phyloP scores from a whole-genome alignment of 1,284 basidiomycete genomes.

The Ustilago bromivora region DNA sequence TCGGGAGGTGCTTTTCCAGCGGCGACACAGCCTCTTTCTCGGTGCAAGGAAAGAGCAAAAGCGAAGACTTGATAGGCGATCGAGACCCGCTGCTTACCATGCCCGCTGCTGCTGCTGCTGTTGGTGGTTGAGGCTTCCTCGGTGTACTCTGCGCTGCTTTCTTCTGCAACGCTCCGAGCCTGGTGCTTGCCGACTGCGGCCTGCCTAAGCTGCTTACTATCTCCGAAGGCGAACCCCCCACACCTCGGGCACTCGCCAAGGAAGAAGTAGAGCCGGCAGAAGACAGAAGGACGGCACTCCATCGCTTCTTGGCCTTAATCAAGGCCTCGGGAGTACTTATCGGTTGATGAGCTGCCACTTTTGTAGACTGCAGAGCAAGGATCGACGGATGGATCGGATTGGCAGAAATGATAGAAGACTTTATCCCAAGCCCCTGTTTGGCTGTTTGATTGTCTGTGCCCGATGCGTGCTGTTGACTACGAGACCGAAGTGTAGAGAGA shows the following conservation, averaged over 20 bases:
- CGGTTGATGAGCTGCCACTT: slow-evolving; percentile 20
- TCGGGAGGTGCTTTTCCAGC: neutral
- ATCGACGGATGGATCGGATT: slow-evolving; percentile 42
- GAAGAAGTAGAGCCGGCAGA: slow-evolving; percentile 19
- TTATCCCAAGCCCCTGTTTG: slow-evolving; percentile 36
- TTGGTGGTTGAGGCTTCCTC: neutral
- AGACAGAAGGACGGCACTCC: slow-evolving; percentile 32
- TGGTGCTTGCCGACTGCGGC: slow-evolving; percentile 12
- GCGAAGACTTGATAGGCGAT: slow-evolving; percentile 44
- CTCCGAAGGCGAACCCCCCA: slow-evolving; percentile 11
- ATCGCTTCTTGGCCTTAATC: slow-evolving; percentile 42
- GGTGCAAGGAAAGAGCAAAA: slow-evolving; percentile 26
- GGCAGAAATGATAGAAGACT: slow-evolving; percentile 34
- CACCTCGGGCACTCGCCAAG: neutral
- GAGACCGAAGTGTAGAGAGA: slow-evolving; percentile 22
- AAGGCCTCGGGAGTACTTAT: slow-evolving; percentile 49
- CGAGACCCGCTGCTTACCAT: slow-evolving; percentile 20
- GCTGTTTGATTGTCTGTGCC: slow-evolving; percentile 1
- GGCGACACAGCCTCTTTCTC: neutral
- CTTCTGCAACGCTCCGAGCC: slow-evolving; percentile 9
- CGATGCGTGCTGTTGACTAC: slow-evolving; percentile 9
- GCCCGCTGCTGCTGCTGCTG: neutral
- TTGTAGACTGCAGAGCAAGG: slow-evolving; percentile 26
- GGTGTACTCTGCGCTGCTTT: slow-evolving; percentile 9
- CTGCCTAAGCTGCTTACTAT: slow-evolving; percentile 12